Base-by-base conservation (phyloP, 75 land plant species). In the Cryptomeria japonica region DNA sequence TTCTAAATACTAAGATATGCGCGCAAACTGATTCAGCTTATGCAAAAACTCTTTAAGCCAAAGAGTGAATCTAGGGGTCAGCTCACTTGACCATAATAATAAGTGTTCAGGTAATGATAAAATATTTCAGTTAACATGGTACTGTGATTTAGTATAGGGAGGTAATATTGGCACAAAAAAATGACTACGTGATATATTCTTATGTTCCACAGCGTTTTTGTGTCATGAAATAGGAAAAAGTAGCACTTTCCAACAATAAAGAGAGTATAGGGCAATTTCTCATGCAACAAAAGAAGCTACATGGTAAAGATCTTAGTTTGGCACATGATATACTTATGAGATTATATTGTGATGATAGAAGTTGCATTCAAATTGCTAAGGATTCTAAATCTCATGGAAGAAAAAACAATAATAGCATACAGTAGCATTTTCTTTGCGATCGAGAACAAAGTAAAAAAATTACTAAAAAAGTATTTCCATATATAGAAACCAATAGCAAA, bases 291-390 rank as follows among this genome's bases (percentile, higher is more conserved):
- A 77, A n/a, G 39, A 77, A n/a, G 39, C 19, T 15, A 5, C 37
- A 37, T 77, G 80, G 41, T 14, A 5, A 19, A 22, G 25, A 61
- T 19, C 25, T 19, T 19, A 19, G 68, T 61, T 61, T 61, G 7
- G 25, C 68, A 61, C 68, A 61, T 3, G 22, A 37, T 77, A 77
- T 3, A 18, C 41, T 16, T 77, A 0, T 77, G 39, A 37, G 39
- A 1, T 39, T 61, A 61, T 61, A 61, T 19, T 61, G 25, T 5
- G 18, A 87, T 31, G 46, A 41, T 19, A 7, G 31, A 39, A 36
- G 53, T n/a, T 80, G 85, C 36, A 87, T 49, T 28, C n/a, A 31
- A 34, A 56, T 87, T 22, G 76, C 53, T 15, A 87, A 78, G 46
- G 46, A 87, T 51, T 51, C 56, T 25, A 44, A 75, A 1, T 76